These are phyloP conservation scores for Mycena pura DNA, from an alignment of 768 basidiomycete species.

Conservation along the genomic window DNA sequence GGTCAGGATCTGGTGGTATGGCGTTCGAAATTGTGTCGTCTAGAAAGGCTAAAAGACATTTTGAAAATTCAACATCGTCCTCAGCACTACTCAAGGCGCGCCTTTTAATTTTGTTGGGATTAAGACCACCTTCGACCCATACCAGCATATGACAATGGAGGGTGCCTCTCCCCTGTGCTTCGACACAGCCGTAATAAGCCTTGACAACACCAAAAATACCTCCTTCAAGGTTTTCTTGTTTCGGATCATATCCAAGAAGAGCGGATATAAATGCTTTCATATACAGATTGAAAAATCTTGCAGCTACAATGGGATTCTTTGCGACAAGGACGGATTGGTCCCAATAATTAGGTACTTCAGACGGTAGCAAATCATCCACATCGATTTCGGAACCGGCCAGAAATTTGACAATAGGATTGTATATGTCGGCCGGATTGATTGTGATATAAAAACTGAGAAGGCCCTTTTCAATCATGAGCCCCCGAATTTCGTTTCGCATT, in stretches of 20 bases:
- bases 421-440: slow-evolving; percentile 22
- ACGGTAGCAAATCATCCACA: background rate
- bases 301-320: slow-evolving; percentile 17
- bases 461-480: slow-evolving; percentile 18
- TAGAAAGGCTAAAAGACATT: slow-evolving; percentile 7
- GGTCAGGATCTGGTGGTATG: background rate
- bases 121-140: slow-evolving; percentile 5
- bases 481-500: slow-evolving; percentile 9
- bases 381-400: slow-evolving; percentile 20
- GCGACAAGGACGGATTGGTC: slow-evolving; percentile 13
- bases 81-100: background rate
- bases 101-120: slow-evolving; percentile 27
- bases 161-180: slow-evolving; percentile 32
- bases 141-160: slow-evolving; percentile 10
- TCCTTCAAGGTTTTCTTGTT: background rate
- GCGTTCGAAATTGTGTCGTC: slow-evolving; percentile 8
- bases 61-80: slow-evolving; percentile 3
- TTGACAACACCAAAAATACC: slow-evolving; percentile 29
- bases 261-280: slow-evolving; percentile 23
- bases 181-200: slow-evolving; percentile 38
- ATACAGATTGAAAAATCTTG: slow-evolving; percentile 23
- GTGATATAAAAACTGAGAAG: slow-evolving; percentile 19
- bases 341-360: background rate
- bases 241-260: slow-evolving; percentile 21
- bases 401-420: slow-evolving; percentile 19